Evolutionary conservation across 805 yeast species (phyloP).

Genomic region (Debaryomyces tyrocola): DNA sequence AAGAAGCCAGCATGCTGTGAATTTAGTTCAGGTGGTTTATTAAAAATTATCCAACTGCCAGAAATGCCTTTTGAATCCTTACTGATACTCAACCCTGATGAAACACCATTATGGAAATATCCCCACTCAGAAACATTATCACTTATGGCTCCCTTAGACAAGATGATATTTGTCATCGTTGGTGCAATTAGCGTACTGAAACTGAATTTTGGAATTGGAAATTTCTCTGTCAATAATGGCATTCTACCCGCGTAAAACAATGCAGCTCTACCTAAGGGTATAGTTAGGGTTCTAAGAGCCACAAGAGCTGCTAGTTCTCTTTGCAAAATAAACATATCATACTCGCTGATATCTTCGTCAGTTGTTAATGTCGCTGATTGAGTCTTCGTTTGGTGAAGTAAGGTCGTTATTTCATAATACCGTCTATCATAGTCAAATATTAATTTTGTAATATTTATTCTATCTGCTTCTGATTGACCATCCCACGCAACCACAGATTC

Average conservation of each 20-base stretch:
- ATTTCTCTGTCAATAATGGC: constrained; percentile 83
- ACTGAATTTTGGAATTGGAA: constrained; percentile 75
- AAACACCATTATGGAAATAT: constrained; percentile 86
- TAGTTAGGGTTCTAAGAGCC: constrained; percentile 69
- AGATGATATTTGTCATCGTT: constrained; percentile 57
- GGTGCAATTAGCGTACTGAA: constrained; percentile 68
- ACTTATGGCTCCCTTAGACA: constrained; percentile 55
- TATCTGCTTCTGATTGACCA: constrained; percentile 67
- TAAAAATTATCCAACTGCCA: constrained; percentile 91
- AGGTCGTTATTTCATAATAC: constrained; percentile 69
- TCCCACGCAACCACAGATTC: constrained; percentile 64
- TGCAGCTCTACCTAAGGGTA: constrained; percentile 79
- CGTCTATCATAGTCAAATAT: constrained; percentile 79
- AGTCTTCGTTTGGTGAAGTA: constrained; percentile 67
- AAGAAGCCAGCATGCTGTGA: constrained; percentile 94
- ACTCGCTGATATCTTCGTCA: constrained; percentile 49
- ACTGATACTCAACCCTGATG: constrained; percentile 79
- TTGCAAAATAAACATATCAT: constrained; percentile 54
- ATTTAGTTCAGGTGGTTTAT: constrained; percentile 66
- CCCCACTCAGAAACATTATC: constrained; percentile 70
- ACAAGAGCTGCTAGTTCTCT: constrained; percentile 59
- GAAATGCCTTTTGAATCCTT: constrained; percentile 65
- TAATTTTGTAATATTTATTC: constrained; percentile 63
- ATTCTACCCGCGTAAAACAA: constrained; percentile 63
- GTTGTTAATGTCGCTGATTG: constrained; percentile 50